Evolutionary conservation across 1,284 basidiomycete species (phyloP), one percentile per base, ranked within the genome.

Genomic region (Ceratobasidium sp.): DNA sequence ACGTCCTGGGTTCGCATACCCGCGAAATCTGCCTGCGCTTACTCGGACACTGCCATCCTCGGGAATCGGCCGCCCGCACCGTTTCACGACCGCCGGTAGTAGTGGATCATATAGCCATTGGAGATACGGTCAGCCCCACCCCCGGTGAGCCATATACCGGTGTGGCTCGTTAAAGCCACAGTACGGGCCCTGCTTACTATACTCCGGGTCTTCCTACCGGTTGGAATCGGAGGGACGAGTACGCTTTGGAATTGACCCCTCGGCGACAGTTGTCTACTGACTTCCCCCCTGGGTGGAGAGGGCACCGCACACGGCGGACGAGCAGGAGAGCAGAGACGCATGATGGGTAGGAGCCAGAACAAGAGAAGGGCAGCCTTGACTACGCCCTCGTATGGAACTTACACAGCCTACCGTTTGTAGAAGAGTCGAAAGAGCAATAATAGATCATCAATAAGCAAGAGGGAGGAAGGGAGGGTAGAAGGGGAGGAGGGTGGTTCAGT

Each of bases 241-340:
- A 50, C 48, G 48, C 5, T 15, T n/a, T 50, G 48, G 48, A 50
- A 50, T 50, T 50, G 48, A 50, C 48, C 48, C 48, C 5, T 50
- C 15, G 48, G 48, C 48, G 48, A 50, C 48, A 17, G 48, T 50
- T 20, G 48, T 50, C 48, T 50, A n/a, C 48, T 50, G 48, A 50
- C 48, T 20, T 50, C 48, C 48, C 48, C 48, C 48, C n/a, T 50
- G 48, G 48, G 48, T 50, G 48, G 10, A 50, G 48, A 50, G 48
- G 48, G 48, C 48, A 61, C 26, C 59, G 26, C 26, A 10, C 59
- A 61, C 59, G 33, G 59, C 59, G 59, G 59, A 61, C 28, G 59
- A 61, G 59, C 59, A 61, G 59, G 59, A 61, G 59, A 61, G 59
- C 59, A 33, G 59, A 26, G 40, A 50, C 48, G 48, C 48, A n/a